Percentiles rank a stretch among this genome's conserved stretches.
phyloP scores from a whole-genome alignment of 2,329 filamentous ascomycete species.

The Cladosporium sp. region DNA sequence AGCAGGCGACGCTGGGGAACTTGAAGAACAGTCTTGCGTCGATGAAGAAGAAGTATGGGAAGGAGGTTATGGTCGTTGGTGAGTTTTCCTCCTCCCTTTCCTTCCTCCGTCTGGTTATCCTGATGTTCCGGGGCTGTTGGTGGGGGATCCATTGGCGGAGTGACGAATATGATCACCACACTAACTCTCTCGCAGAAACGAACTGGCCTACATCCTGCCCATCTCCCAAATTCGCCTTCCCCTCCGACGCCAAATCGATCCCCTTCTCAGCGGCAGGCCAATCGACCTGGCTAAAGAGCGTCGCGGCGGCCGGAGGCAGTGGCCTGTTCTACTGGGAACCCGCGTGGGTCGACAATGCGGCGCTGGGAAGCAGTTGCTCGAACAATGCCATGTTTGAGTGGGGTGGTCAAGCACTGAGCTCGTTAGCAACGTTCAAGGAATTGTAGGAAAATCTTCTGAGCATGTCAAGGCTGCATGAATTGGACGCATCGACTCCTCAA shows the following conservation, averaged over 20 bases:
- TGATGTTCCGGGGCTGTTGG: neutral
- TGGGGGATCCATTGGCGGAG: neutral
- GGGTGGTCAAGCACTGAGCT: constrained; percentile 32
- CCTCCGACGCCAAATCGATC: constrained; percentile 29
- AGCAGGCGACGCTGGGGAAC: constrained; percentile 29
- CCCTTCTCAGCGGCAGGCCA: constrained; percentile 32
- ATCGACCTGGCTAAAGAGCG: constrained; percentile 32
- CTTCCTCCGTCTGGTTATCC: neutral
- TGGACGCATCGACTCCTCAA: neutral
- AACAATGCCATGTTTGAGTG: constrained; percentile 33
- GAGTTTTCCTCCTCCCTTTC: neutral
- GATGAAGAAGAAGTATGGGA: constrained; percentile 30
- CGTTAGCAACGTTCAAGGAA: constrained; percentile 24
- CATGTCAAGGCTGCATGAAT: neutral
- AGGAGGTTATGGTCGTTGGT: constrained; percentile 23
- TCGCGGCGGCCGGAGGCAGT: constrained; percentile 29
- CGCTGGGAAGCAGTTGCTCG: constrained; percentile 32
- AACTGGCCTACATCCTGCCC: constrained; percentile 34
- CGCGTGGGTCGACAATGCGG: constrained; percentile 34
- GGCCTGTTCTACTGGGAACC: constrained; percentile 39
- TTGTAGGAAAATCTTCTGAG: neutral
- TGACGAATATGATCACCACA: constrained; percentile 16
- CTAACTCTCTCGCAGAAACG: constrained; percentile 28
- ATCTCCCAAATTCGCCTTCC: constrained; percentile 30
- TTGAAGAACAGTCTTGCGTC: constrained; percentile 27